Conservation (phyloP, 371 early-diverging fungal genomes). For the Amoeboaphelidium protococcarum region DNA sequence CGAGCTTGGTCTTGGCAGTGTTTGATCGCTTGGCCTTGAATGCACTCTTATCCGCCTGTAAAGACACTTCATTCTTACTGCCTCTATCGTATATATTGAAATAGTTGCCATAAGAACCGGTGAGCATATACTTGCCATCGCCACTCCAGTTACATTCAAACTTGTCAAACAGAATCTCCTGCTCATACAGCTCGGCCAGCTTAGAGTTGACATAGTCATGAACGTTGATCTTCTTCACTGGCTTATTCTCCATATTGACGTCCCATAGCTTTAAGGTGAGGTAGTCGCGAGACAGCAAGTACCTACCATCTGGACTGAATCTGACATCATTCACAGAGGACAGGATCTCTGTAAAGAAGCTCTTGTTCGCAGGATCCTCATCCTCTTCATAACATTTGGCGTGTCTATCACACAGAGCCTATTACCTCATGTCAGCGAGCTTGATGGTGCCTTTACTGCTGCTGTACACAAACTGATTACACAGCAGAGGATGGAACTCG, state of each 20-base stretch:
- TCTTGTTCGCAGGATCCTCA: slow-evolving; percentile 71
- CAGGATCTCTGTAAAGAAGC: slow-evolving; percentile 94
- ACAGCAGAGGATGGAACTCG: slow-evolving; percentile 84
- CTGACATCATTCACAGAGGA: slow-evolving; percentile 87
- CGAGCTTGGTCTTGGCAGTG: slow-evolving; percentile 22
- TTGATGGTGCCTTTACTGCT: slow-evolving; percentile 94
- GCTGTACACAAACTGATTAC: slow-evolving; percentile 91
- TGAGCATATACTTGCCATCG: slow-evolving; percentile 57
- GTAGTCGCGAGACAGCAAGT: slow-evolving; percentile 87
- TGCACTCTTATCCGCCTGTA: slow-evolving; percentile 90
- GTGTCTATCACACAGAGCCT: slow-evolving; percentile 78
- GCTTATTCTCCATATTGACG: slow-evolving; percentile 76
- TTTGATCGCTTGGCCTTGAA: slow-evolving; percentile 71
- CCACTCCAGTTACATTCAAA: slow-evolving; percentile 91
- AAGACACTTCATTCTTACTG: slow-evolving; percentile 40
- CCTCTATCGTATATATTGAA: slow-evolving; percentile 58
- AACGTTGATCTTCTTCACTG: slow-evolving; percentile 74
- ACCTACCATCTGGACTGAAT: slow-evolving; percentile 81
- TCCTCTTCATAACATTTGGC: slow-evolving; percentile 64
- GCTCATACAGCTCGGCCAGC: slow-evolving; percentile 90
- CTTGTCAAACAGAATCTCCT: slow-evolving; percentile 96
- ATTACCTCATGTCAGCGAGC: slow-evolving; percentile 80
- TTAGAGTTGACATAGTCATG: slow-evolving; percentile 78
- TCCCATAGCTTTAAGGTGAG: slow-evolving; percentile 92
- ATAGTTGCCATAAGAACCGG: slow-evolving; percentile 90